Evolutionary conservation across 805 yeast species (phyloP), one percentile per base, ranked within the genome.

Genomic region (Spathaspora passalidarum): DNA sequence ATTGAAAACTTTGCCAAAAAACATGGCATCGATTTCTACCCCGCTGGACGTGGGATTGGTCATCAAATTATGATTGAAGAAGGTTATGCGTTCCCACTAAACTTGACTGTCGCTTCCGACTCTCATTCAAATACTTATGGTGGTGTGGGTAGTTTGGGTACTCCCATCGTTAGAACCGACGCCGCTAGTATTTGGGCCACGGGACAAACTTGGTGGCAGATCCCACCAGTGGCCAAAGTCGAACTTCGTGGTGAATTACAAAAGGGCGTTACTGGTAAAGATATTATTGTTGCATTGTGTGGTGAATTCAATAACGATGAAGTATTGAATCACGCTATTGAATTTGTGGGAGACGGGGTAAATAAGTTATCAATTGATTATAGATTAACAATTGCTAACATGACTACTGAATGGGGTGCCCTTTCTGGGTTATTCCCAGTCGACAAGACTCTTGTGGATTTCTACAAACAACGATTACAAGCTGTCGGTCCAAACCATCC

Each of bases 171-270:
- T 46, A 81, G 99, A 68, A 94, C 99, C 0, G 99, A 94, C 68
- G 99, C 98, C 18, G 99, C 99, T 3, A 82, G 97, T 8, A 92
- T 94, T 54, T 94, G 99, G 99, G 98, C 99, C 10, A 94, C 99
- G 0, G 98, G 98, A 35, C 96, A 90, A 70, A 94, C 99, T 3
- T 94, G 99, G 99, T 94, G 99, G 99, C 99, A 95, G 79, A 88
- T 94, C 45, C 99, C 99, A 2, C 98, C 99, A 0, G 98, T 94
- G 19, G 99, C 98, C 29, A 81, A 83, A 58, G 98, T 94, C 8
- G 95, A 88, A 64, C 77, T 94, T 46, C 73, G 78, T 53, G 97
- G 97, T 37, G 66, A 79, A 54, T 76, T 94, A 48, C 96, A 95
- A 10, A 68, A 76, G 42, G 97, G 97, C 14, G 90, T 88, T 14